phyloP scores from a whole-genome alignment of 768 basidiomycete genomes.

The Tylopilus felleus region DNA sequence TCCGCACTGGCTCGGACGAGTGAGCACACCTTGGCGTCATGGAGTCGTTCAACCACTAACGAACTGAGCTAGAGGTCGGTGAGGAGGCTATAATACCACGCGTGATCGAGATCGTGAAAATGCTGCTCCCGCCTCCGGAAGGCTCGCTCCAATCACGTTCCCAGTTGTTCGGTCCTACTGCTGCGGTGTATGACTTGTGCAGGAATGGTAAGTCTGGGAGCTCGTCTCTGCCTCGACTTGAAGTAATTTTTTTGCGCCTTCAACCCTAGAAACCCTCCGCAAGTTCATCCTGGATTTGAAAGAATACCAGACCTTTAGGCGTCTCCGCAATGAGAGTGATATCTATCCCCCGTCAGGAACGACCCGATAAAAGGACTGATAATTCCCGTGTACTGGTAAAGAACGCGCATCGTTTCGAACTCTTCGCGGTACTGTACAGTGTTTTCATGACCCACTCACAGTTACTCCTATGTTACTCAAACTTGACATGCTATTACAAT shows the following conservation, averaged over 20 bases:
- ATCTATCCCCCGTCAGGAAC: background rate
- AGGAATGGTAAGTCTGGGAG: background rate
- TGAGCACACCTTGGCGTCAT: background rate
- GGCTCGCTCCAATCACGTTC: background rate
- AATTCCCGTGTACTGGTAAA: too few species aligned
- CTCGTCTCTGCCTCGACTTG: too few species aligned
- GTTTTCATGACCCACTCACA: too few species aligned
- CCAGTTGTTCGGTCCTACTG: background rate
- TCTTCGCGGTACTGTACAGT: too few species aligned
- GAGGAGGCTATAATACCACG: background rate
- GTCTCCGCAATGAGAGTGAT: background rate
- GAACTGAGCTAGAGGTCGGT: background rate
- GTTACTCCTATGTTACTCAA: too few species aligned
- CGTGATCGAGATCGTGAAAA: background rate
- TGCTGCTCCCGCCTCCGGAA: background rate
- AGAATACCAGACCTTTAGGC: background rate
- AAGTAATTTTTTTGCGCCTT: background rate
- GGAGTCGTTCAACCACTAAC: background rate
- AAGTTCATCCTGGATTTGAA: background rate
- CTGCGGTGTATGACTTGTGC: background rate
- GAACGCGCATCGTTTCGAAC: too few species aligned
- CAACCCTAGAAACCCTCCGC: background rate
- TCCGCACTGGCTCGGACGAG: slow-evolving; percentile 2
- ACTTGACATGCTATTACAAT: too few species aligned
- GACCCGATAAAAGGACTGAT: too few species aligned